Base-by-base conservation (phyloP, 768 basidiomycete species). In the Boletus sensibilis region DNA sequence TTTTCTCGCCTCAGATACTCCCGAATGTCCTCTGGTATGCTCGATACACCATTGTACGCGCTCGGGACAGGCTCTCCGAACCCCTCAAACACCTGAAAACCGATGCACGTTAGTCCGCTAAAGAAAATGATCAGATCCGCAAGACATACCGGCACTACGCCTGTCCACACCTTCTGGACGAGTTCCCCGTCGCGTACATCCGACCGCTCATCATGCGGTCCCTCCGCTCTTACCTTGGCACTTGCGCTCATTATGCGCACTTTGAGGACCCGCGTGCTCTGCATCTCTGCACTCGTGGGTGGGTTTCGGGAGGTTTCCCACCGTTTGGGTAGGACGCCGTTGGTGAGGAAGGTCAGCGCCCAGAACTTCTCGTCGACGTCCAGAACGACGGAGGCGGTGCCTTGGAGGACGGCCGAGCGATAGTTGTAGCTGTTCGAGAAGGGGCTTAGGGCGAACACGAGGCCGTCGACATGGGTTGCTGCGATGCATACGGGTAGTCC, bases 401-500 rank as follows among this genome's bases (percentile, higher is more conserved):
- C 66, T 3, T 68, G 64, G 0, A 67, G 58, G 29, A 67, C 50
- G 8, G 67, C 67, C 0, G 66, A 67, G 5, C 66, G 66, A 34
- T 67, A 67, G 50, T 67, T 67, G 50, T 66, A 67, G 44, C 64
- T 66, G 33, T 68, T 61, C 13, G 64, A 60, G 53, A 67, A 67
- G 23, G 66, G 67, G 27, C 43, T 64, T 1, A 67, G 46, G 41
- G 64, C 49, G 37, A 67, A 57, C 31, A 67, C 66, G 20, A 66
- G 55, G 13, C 67, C 66, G 11, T 67, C 66, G 20, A 67, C 49
- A 6, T 66, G 58, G 18, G 67, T 67, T 20, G 67, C 66, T 23
- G 66, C 66, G 29, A 67, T 43, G 58, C 64, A 68, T 10, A 67
- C 48, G n/a, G 45, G 41, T 11, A 67, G 53, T 21, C 53, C 61